Conservation (phyloP, 129 eudicot genomes). For the Artemisia argyi region DNA sequence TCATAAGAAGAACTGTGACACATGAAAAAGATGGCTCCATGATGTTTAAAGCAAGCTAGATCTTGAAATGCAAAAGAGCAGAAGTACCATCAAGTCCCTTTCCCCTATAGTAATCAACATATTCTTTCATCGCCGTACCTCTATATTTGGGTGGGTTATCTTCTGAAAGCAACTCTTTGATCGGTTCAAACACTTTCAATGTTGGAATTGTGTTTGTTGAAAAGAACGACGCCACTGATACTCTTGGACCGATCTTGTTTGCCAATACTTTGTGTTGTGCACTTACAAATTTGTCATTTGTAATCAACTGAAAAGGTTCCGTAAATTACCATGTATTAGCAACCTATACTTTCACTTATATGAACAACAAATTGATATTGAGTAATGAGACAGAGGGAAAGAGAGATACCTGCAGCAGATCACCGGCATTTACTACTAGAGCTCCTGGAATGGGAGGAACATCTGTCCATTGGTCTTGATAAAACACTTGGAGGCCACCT, state of each 20-base stretch:
- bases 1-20: no score
- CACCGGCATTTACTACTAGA: constrained; percentile 40
- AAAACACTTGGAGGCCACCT: constrained; percentile 46
- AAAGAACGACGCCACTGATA: constrained; percentile 53
- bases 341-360: no score
- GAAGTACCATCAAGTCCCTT: constrained; percentile 40
- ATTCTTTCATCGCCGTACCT: constrained; percentile 34
- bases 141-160: constrained; percentile 51
- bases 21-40: no score
- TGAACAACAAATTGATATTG: no score
- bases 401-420: constrained; percentile 21
- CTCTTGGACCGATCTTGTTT: constrained; percentile 49
- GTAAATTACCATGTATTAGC: no score
- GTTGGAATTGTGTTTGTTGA: constrained; percentile 6
- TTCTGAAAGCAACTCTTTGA: constrained; percentile 49
- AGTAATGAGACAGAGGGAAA: no score
- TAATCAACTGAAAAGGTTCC: constrained; percentile 39
- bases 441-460: constrained; percentile 43
- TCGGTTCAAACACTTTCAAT: constrained; percentile 41
- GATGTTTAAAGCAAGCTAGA: constrained; percentile 6
- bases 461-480: constrained; percentile 49
- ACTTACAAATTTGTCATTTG: constrained; percentile 59
- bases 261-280: constrained; percentile 54
- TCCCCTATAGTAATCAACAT: neutral
- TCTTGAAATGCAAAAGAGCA: constrained; percentile 39